Conservation (phyloP, 768 basidiomycete species). For the Tricholoma sp. region DNA sequence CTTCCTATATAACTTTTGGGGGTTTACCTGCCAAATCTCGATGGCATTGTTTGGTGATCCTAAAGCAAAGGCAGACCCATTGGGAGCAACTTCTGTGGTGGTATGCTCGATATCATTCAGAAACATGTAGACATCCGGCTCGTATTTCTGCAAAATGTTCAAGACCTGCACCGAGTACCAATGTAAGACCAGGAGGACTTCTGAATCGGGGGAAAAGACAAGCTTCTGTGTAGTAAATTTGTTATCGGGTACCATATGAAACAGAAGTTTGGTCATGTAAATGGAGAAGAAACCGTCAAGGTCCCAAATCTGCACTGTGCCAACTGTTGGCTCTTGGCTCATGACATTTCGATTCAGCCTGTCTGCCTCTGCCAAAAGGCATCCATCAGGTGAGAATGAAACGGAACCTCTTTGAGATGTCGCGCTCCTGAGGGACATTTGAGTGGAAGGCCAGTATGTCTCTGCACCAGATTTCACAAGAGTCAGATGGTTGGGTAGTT, state of each 20-base stretch:
- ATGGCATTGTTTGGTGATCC: background rate
- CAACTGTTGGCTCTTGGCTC: background rate
- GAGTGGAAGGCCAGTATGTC: background rate
- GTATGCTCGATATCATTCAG: background rate
- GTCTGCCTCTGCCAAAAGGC: background rate
- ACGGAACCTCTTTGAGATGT: background rate
- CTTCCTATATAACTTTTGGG: background rate
- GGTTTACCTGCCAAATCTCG: background rate
- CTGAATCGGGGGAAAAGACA: background rate
- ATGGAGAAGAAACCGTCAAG: background rate
- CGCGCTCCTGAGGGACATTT: background rate
- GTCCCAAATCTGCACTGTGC: background rate
- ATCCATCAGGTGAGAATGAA: background rate
- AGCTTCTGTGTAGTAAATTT: background rate
- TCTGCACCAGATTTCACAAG: background rate
- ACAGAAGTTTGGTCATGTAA: background rate
- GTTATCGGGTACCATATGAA: background rate
- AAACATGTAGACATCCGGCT: background rate
- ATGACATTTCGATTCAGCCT: background rate
- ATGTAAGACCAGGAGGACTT: background rate
- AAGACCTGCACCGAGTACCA: background rate
- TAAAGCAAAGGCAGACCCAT: background rate
- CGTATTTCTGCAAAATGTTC: background rate
- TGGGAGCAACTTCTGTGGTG: background rate
- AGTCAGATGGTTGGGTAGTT: background rate